Evolutionary conservation across 2,329 filamentous ascomycete species (phyloP), one percentile per base, ranked within the genome.

Genomic region (Ophiocordyceps robertsii): DNA sequence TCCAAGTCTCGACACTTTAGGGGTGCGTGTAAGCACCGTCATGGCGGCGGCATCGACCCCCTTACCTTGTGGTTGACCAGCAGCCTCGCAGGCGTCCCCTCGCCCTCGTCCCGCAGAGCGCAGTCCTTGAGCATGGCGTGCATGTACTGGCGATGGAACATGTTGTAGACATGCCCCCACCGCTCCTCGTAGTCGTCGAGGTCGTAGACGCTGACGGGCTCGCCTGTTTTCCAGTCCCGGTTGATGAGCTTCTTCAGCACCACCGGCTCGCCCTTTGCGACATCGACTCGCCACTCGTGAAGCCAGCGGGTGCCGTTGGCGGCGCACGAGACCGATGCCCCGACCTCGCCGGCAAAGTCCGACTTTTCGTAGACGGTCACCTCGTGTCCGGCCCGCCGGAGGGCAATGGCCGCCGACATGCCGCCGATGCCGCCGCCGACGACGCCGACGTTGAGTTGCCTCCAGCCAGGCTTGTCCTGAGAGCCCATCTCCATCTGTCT

Each of bases 131-230:
- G 57, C 77, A 82, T 82, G 7, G 63, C 54, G 50, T 83, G 80
- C 79, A 83, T 82, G 47, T 82, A 70, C 51, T 80, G 74, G 0
- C 79, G 66, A 52, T 83, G 79, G 49, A 83, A 83, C 75, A 81
- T 81, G 57, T 82, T 77, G 56, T 82, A 80, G 0, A 73, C 66
- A 19, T 75, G 72, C 12, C 77, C 78, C 77, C 78, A 84, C 42
- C 64, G 65, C 60, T 75, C 54, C 57, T 83, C 72, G 44, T 84
- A 84, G 52, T 83, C 79, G 11, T 62, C 69, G 16, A 84, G 58
- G 49, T 75, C 70, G 50, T 80, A 82, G 1, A 79, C 73, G 49
- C 72, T 82, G 21, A 77, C 69, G 0, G 75, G 71, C 58, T 82
- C 73, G 1, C 80, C 80, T 1, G 78, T 83, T 54, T 73, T 71